These are phyloP conservation scores for Colletotrichum simmondsii DNA, from an alignment of 2,329 filamentous ascomycete genomes.

Conservation along the genomic window DNA sequence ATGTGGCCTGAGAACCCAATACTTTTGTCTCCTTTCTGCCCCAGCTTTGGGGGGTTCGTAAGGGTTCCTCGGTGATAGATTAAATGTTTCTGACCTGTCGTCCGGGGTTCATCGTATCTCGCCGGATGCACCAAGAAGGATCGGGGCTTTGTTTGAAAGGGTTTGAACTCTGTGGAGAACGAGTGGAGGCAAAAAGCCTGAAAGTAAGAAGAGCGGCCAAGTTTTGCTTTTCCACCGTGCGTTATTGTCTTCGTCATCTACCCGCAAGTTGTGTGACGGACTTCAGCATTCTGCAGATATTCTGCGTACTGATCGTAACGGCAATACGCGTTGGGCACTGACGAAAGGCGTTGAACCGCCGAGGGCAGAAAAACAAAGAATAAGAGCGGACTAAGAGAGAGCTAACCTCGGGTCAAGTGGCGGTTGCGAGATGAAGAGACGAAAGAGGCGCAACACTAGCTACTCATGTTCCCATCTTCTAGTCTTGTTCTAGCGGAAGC, in stretches of 20 bases:
- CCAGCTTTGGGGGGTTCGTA: background rate
- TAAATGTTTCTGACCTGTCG: slow-evolving; percentile 1
- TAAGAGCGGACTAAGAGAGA: background rate
- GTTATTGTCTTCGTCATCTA: background rate
- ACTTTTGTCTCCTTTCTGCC: background rate
- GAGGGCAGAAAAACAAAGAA: background rate
- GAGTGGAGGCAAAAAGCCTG: background rate
- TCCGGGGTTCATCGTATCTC: slow-evolving; percentile 13
- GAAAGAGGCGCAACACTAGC: background rate
- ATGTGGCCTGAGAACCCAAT: slow-evolving; percentile 8
- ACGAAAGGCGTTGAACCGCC: background rate
- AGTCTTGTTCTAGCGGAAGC: background rate
- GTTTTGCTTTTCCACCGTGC: background rate
- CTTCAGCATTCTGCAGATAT: background rate
- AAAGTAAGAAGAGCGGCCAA: background rate
- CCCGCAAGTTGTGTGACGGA: background rate
- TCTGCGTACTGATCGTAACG: background rate
- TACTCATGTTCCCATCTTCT: background rate
- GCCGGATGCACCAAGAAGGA: background rate
- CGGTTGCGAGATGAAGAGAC: slow-evolving; percentile 3
- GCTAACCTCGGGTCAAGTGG: background rate
- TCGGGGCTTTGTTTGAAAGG: background rate
- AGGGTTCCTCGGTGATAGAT: background rate
- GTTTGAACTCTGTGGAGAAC: slow-evolving; percentile 19
- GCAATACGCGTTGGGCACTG: background rate